Conservation (phyloP, 495 filamentous ascomycete genomes). For the Podospora pseudopauciseta region DNA sequence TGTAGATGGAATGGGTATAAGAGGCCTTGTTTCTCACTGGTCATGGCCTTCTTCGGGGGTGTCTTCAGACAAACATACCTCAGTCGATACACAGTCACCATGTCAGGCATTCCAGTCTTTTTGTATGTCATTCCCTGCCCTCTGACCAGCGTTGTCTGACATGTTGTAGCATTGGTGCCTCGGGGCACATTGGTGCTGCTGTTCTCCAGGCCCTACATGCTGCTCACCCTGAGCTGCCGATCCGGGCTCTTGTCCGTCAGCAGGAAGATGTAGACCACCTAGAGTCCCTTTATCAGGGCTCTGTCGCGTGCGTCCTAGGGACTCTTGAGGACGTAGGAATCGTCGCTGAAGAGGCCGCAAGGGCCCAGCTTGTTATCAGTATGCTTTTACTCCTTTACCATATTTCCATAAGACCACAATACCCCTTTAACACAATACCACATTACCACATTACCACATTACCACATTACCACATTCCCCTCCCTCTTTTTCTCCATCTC, state of each 20-base stretch:
- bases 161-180: constrained; percentile 13
- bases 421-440: not conserved
- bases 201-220: constrained; percentile 6
- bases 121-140: not conserved
- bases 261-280: constrained; percentile 7
- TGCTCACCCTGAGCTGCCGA: constrained; percentile 2
- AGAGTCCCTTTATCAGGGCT: not conserved
- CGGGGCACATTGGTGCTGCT: constrained; percentile 20
- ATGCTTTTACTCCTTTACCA: not conserved
- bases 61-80: too few relatives aligned
- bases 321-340: constrained; percentile 5
- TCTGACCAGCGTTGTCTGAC: not conserved
- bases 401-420: not conserved
- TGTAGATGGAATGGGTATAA: not conserved
- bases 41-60: too few relatives aligned
- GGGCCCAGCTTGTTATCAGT: constrained; percentile 17
- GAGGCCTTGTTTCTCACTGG: not conserved
- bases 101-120: not conserved
- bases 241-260: constrained; percentile 18
- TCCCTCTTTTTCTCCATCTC: too few relatives aligned
- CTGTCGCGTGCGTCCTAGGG: not conserved
- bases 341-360: constrained; percentile 9
- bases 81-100: not conserved
- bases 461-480: not conserved
- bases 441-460: not conserved